Evolutionary conservation across 2,329 filamentous ascomycete genomes (phyloP).

Genomic region (Drechslerella coelobrocha): DNA sequence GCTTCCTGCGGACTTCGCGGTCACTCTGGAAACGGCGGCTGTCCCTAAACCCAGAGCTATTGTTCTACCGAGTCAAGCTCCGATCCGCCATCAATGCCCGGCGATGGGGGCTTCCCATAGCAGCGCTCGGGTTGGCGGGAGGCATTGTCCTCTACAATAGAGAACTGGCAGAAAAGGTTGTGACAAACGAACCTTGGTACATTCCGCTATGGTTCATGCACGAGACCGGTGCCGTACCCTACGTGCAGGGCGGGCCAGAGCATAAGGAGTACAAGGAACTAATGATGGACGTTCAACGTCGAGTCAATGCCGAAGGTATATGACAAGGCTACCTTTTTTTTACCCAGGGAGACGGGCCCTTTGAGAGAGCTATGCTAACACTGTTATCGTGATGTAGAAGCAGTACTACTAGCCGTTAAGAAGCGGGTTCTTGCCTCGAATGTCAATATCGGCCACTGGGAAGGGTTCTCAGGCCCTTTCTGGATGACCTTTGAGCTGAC

Average conservation of each 20-base stretch:
- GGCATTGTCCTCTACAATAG: constrained; percentile 37
- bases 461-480: constrained; percentile 41
- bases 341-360: background rate
- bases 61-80: constrained; percentile 41
- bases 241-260: constrained; percentile 32
- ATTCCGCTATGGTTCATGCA: constrained; percentile 48
- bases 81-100: constrained; percentile 10
- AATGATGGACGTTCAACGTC: constrained; percentile 22
- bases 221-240: constrained; percentile 28
- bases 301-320: constrained; percentile 41
- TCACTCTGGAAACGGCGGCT: constrained; percentile 45
- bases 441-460: constrained; percentile 41
- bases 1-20: constrained; percentile 47
- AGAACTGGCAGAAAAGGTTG: constrained; percentile 30
- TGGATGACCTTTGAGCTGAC: constrained; percentile 44
- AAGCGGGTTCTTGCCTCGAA: constrained; percentile 19
- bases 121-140: constrained; percentile 22
- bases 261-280: constrained; percentile 21
- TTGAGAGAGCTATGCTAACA: constrained; percentile 1
- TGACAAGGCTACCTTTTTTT: background rate
- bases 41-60: constrained; percentile 28
- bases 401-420: constrained; percentile 26
- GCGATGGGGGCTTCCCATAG: constrained; percentile 35
- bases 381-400: constrained; percentile 11
- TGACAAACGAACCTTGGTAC: constrained; percentile 34